Base-by-base conservation (phyloP, 441 rosid species). In the Populus hybrid region DNA sequence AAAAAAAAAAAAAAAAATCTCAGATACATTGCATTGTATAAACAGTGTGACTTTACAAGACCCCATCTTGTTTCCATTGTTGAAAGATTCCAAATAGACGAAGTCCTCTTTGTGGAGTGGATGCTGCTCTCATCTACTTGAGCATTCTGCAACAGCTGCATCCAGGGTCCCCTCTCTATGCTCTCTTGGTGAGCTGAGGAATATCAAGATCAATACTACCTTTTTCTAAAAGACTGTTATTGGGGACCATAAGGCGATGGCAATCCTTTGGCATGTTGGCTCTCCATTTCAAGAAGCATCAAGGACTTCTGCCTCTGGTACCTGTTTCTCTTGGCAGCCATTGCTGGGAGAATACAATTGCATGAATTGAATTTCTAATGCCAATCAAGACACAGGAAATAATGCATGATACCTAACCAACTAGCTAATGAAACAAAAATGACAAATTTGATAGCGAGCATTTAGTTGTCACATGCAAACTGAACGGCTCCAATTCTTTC, bases 261-360 rank as follows among this genome's bases (percentile, higher is more conserved):
- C 82, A 94, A 82, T 80, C 93, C 97, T 83, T 94, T 94, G 0
- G 98, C 99, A 12, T 93, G 99, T 76, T 96, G 97, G 84, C 98
- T 92, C 86, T 94, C 98, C 94, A 96, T 89, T 86, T 94, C 99
- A 10, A 91, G 90, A 79, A 84, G 88, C 99, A 96, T 93, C 79
- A 94, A 72, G 5, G 99, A 94, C 82, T 93, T 96, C 79, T 94
- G 98, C 78, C 98, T 88, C 71, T 93, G 98, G 76, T 96, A 92
- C 86, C 88, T 84, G 86, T 94, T 96, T 84, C 98, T 89, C 92
- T 93, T 94, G 6, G 98, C 92, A 24, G 97, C 88, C 63, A 94
- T 87, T 5, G 96, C 98, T 93, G 91, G 69, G 50, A 32, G 12
- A 67, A 32, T 12, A 69, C 59, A 63, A 4, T 71, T n/a, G 50